Evolutionary conservation across 306 rosid species (phyloP).

Genomic region (Lathyrus aphaca): DNA sequence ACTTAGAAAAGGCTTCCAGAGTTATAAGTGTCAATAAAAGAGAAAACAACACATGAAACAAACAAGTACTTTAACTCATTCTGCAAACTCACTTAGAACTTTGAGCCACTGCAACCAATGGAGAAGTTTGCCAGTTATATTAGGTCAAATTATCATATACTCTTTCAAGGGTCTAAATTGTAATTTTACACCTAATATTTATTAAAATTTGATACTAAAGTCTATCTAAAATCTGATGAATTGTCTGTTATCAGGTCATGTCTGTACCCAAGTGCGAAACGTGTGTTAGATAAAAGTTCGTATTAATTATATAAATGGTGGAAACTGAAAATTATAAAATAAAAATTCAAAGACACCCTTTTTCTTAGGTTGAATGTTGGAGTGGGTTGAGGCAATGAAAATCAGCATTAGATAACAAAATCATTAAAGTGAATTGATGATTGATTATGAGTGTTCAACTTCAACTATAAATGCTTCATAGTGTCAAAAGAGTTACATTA

Average conservation of each 20-base stretch:
- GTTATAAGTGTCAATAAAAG: constrained; percentile 59
- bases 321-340: not conserved
- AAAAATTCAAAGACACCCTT: not conserved
- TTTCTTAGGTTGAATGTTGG: constrained; percentile 38
- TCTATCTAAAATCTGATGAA: not conserved
- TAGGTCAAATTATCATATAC: constrained; percentile 31
- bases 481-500: constrained; percentile 36
- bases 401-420: constrained; percentile 35
- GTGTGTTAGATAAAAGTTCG: not conserved
- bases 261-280: not conserved
- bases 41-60: constrained; percentile 75
- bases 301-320: too few relatives aligned
- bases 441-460: constrained; percentile 46
- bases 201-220: not conserved
- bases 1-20: constrained; percentile 45
- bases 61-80: constrained; percentile 54
- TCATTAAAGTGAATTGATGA: constrained; percentile 42
- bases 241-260: not conserved
- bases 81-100: constrained; percentile 53
- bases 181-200: constrained; percentile 30
- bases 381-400: constrained; percentile 44
- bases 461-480: constrained; percentile 55
- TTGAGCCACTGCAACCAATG: constrained; percentile 53
- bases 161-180: constrained; percentile 36
- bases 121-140: constrained; percentile 50